Evolutionary conservation across 2,329 filamentous ascomycete species (phyloP), one percentile per base, ranked within the genome.

Genomic region (Sporothrix mexicana): DNA sequence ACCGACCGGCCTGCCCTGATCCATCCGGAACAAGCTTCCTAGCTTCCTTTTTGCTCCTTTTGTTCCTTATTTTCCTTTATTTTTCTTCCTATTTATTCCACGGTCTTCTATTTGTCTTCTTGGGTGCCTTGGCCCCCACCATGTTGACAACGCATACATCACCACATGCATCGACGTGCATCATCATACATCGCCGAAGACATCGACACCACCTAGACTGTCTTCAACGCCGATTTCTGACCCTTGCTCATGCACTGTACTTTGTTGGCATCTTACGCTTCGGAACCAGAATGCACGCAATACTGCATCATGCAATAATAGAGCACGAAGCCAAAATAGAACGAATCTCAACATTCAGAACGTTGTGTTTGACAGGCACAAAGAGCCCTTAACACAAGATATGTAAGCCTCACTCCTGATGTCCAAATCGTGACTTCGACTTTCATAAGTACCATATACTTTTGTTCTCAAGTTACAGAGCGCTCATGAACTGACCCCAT

Each of bases 81-180:
- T 36, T 36, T 36, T 7, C 30, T 36, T 36, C 7, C 30, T 36
- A 7, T 36, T 36, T 36, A 36, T 41, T 36, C 23, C 23, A 9
- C 15, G 17, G 13, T 10, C 51, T 55, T 55, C 51, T 25, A 55
- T 61, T 61, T 25, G 57, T 41, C 25, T 55, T 55, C 20, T 55
- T 55, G 30, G 30, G 30, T 36, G 30, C 30, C 30, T 25, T 55
- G 51, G 51, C 36, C 36, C 59, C 59, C 36, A 23, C 59, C 36
- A 23, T 23, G n/a, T 49, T 66, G 62, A 66, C 62, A 66, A 66
- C 62, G 43, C 62, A 66, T 49, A 66, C 62, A 45, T 61, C 25
- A 6, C 8, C 51, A 55, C 51, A 55, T 25, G 12, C 51, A 55
- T 55, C 51, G n/a, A 20, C 20, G 51, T 20, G 17, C 62, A 45